A percentile compares a stretch with the other conserved stretches of the same genome.
These are phyloP conservation scores for Russula sp. DNA, from an alignment of 768 basidiomycete species.

Conservation along the genomic window DNA sequence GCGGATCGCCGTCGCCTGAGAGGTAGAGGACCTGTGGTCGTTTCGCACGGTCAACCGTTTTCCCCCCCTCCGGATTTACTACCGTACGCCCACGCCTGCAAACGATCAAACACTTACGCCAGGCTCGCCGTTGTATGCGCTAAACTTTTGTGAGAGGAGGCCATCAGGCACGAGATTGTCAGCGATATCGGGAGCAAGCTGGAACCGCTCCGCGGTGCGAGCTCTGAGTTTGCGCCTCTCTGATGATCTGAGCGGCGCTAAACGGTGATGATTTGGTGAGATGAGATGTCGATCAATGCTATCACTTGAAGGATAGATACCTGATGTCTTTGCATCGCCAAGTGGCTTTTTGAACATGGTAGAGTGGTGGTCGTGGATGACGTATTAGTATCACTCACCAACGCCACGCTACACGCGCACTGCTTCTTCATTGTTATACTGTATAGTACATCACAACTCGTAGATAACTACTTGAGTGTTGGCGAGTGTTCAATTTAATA, in stretches of 20 bases:
- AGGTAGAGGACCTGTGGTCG: conserved; percentile 51
- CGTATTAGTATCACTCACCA: neutral
- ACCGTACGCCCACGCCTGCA: neutral
- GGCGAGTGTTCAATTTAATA: no score
- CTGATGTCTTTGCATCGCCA: conserved; percentile 60
- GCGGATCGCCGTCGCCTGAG: conserved; percentile 56
- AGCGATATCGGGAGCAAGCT: conserved; percentile 46
- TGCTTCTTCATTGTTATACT: no score
- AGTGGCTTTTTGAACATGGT: conserved; percentile 77
- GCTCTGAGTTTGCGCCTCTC: conserved; percentile 68
- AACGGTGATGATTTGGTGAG: neutral
- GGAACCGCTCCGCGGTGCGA: conserved; percentile 43
- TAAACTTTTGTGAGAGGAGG: conserved; percentile 59
- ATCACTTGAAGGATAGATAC: conserved; percentile 21
- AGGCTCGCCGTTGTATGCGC: conserved; percentile 52
- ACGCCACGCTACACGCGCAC: neutral
- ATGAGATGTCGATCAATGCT: neutral
- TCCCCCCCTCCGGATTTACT: neutral
- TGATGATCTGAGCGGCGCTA: conserved; percentile 62
- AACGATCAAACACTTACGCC: conserved; percentile 43
- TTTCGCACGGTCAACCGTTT: neutral
- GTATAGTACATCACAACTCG: no score
- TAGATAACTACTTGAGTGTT: no score
- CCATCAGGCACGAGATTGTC: conserved; percentile 71
- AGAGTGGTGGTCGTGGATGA: neutral